phyloP scores from a whole-genome alignment of 2,329 filamentous ascomycete genomes.

The Gnomoniopsis smithogilvyi region DNA sequence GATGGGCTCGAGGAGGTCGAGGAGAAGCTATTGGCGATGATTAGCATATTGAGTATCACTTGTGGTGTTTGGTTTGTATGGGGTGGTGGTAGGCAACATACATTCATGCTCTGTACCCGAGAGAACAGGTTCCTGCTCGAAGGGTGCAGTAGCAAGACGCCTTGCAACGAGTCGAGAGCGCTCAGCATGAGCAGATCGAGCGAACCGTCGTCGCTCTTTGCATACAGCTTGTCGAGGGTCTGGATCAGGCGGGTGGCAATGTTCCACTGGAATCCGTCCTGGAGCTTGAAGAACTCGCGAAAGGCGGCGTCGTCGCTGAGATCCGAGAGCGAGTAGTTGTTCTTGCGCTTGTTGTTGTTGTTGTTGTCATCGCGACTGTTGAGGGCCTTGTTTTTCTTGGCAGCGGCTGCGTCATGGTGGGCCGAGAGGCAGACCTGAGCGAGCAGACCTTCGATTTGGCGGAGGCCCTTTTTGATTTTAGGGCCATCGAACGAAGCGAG shows the following conservation, averaged over 20 bases:
- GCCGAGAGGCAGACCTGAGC: constrained; percentile 87
- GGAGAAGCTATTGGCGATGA: constrained; percentile 57
- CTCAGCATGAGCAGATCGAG: constrained; percentile 88
- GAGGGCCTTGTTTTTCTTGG: constrained; percentile 33
- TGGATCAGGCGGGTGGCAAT: constrained; percentile 81
- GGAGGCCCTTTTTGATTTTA: constrained; percentile 90
- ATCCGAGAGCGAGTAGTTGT: constrained; percentile 48
- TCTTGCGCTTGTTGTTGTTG: not conserved
- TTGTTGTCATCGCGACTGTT: not conserved
- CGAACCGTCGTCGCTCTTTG: constrained; percentile 75
- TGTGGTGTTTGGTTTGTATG: constrained; percentile 25
- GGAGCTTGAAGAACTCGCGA: constrained; percentile 91
- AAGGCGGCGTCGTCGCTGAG: constrained; percentile 83
- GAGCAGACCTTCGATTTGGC: constrained; percentile 89
- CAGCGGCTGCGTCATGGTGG: constrained; percentile 22
- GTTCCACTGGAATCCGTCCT: constrained; percentile 98
- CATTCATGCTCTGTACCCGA: constrained; percentile 92
- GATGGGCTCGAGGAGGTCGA: constrained; percentile 88
- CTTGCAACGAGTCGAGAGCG: constrained; percentile 85
- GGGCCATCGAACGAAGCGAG: constrained; percentile 85
- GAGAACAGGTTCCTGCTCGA: constrained; percentile 84
- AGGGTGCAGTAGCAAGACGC: constrained; percentile 81
- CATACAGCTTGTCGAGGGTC: constrained; percentile 81
- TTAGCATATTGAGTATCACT: not conserved
- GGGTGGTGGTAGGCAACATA: constrained; percentile 35